These are phyloP conservation scores for Sonneratia alba DNA, from an alignment of 345 rosid species.

Conservation along the genomic window DNA sequence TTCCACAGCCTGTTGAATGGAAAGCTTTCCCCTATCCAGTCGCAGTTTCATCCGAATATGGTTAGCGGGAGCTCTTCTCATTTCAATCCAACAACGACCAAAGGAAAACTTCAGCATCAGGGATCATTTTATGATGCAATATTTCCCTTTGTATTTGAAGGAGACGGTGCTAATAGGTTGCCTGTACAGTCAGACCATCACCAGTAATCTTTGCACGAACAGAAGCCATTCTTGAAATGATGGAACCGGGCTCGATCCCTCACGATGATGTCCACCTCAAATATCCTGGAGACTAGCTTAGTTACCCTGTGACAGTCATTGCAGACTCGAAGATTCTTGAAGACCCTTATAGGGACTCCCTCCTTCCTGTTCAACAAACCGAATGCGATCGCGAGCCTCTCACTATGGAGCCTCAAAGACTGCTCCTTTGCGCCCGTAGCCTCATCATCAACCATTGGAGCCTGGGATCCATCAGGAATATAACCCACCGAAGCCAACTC, in stretches of 20 bases:
- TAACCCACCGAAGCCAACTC: constrained; percentile 36
- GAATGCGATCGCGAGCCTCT: constrained; percentile 73
- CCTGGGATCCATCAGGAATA: constrained; percentile 44
- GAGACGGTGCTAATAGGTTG: too few relatives aligned
- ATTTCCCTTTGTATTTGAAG: neutral
- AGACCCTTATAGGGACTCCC: constrained; percentile 50
- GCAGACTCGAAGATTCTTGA: constrained; percentile 76
- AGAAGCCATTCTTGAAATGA: constrained; percentile 60
- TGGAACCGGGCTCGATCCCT: constrained; percentile 72
- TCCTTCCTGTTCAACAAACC: constrained; percentile 56
- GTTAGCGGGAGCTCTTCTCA: too few relatives aligned
- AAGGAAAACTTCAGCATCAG: neutral
- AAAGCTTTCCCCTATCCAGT: too few relatives aligned
- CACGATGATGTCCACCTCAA: constrained; percentile 54
- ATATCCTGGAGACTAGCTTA: constrained; percentile 50
- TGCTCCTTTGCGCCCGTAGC: constrained; percentile 28
- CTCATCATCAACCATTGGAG: constrained; percentile 42
- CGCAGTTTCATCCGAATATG: too few relatives aligned
- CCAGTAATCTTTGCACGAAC: constrained; percentile 79
- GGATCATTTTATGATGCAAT: neutral
- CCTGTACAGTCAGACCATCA: constrained; percentile 13
- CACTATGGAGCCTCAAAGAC: constrained; percentile 59
- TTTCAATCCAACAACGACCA: too few relatives aligned
- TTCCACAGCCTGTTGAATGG: too few relatives aligned
- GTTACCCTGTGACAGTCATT: constrained; percentile 65